Percentiles rank a stretch among this genome's conserved stretches.
These are phyloP conservation scores for Aspergillus bridgeri DNA, from an alignment of 495 filamentous ascomycete genomes.

Conservation along the genomic window DNA sequence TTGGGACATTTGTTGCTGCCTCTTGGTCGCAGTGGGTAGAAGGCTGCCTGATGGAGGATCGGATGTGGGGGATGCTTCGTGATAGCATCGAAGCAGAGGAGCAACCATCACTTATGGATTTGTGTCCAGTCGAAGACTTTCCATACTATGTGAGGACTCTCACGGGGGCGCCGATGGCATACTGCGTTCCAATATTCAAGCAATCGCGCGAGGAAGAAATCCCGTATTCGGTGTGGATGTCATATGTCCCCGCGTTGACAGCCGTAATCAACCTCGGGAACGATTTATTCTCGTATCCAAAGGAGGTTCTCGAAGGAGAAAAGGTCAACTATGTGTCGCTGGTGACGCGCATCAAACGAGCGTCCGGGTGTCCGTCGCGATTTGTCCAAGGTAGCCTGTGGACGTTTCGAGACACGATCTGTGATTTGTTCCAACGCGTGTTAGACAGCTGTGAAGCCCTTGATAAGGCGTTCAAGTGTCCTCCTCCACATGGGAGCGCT, in stretches of 20 bases:
- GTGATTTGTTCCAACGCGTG: neutral
- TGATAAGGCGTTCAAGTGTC: neutral
- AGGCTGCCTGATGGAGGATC: conserved; percentile 1
- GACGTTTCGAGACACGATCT: neutral
- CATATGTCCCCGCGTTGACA: neutral
- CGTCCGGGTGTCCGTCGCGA: neutral
- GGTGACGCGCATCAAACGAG: neutral
- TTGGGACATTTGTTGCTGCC: neutral
- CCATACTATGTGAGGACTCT: neutral
- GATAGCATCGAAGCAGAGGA: neutral
- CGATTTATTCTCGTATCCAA: neutral
- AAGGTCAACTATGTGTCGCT: neutral
- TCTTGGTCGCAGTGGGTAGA: neutral
- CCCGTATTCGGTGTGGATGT: conserved; percentile 1
- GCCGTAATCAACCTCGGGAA: neutral
- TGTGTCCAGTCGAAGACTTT: conserved; percentile 2
- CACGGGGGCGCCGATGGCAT: neutral
- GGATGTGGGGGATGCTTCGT: neutral
- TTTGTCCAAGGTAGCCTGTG: conserved; percentile 1
- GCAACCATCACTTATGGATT: neutral
- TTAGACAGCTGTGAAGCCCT: neutral
- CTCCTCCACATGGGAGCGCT: neutral
- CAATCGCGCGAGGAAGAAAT: neutral
- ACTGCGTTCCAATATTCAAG: neutral
- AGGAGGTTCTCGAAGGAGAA: conserved; percentile 2